phyloP scores from a whole-genome alignment of 805 yeast genomes.

The Candida caryicola region DNA sequence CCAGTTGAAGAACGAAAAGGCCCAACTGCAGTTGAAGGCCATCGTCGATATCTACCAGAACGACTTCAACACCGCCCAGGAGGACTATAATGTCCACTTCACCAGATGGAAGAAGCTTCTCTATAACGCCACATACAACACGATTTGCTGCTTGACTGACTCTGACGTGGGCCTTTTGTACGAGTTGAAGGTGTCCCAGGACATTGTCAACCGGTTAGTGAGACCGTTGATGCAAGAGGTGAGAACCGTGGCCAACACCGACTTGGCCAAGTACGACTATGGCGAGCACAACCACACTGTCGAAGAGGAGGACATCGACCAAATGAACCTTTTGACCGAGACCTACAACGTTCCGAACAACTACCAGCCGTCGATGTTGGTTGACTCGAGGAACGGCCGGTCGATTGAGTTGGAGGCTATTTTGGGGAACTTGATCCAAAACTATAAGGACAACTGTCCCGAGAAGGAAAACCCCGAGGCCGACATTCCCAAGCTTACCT shows the following conservation, averaged over 20 bases:
- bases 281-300: conserved; percentile 7
- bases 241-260: conserved; percentile 14
- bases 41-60: conserved; percentile 47
- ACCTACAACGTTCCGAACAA: conserved; percentile 49
- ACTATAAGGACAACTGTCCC: conserved; percentile 3
- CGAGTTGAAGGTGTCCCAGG: conserved; percentile 16
- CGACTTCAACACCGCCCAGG: conserved; percentile 38
- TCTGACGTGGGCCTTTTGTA: conserved; percentile 57
- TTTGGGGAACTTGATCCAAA: conserved; percentile 47
- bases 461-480: conserved; percentile 3
- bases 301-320: conserved; percentile 7
- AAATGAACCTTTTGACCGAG: conserved; percentile 15
- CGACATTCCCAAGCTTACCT: conserved; percentile 11
- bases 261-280: conserved; percentile 12
- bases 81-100: conserved; percentile 45
- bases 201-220: conserved; percentile 10
- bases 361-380: conserved; percentile 72
- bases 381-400: conserved; percentile 63
- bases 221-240: conserved; percentile 22
- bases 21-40: conserved; percentile 23
- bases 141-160: conserved; percentile 57
- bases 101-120: conserved; percentile 66
- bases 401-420: conserved; percentile 72
- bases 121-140: conserved; percentile 66
- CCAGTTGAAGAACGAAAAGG: conserved; percentile 28